Evolutionary conservation across 163 green algal genomes (phyloP), one percentile per base, ranked within the genome.

Genomic region (Chlorella variabilis): DNA sequence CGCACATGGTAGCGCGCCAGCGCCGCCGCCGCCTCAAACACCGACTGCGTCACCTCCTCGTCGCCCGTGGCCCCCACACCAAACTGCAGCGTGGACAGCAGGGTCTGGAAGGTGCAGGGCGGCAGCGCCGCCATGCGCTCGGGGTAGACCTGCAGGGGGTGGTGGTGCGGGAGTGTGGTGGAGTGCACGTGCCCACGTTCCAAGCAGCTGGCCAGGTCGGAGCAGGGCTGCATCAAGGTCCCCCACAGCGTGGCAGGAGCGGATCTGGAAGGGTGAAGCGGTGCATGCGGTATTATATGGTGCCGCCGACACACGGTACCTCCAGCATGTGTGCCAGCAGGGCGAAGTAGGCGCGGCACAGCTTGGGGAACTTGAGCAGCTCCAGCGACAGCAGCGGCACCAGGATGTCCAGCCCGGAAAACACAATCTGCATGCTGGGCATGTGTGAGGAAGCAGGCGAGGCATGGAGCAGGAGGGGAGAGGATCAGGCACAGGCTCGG

Each of bases 261-360:
- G n/a, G n/a, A n/a, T n/a, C n/a, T n/a, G n/a, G n/a, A n/a, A n/a
- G n/a, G n/a, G n/a, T n/a, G n/a, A n/a, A n/a, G n/a, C n/a, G n/a
- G n/a, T n/a, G n/a, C n/a, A n/a, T n/a, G n/a, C n/a, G n/a, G n/a
- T n/a, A n/a, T n/a, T n/a, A n/a, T n/a, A n/a, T n/a, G n/a, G n/a
- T n/a, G n/a, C n/a, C n/a, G n/a, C n/a, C n/a, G n/a, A 2, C 3
- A 6, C 23, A 63, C 59, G 8, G 66, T 63, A 90, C 90, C 82
- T 98, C 94, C 68, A 96, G 80, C 88, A 96, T 91, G 86, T 98
- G 90, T 3, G 89, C 83, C 39, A 98, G 87, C 73, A 98, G 86
- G 41, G 63, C 75, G 77, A 97, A 98, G 85, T 96, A 98, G 27
- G 91, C 78, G 54, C 85, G 81, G 23, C 88, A 87, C 62, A 98